These are phyloP conservation scores for Xylariaceae sp. DNA, from an alignment of 2,329 filamentous ascomycete species.

Conservation along the genomic window DNA sequence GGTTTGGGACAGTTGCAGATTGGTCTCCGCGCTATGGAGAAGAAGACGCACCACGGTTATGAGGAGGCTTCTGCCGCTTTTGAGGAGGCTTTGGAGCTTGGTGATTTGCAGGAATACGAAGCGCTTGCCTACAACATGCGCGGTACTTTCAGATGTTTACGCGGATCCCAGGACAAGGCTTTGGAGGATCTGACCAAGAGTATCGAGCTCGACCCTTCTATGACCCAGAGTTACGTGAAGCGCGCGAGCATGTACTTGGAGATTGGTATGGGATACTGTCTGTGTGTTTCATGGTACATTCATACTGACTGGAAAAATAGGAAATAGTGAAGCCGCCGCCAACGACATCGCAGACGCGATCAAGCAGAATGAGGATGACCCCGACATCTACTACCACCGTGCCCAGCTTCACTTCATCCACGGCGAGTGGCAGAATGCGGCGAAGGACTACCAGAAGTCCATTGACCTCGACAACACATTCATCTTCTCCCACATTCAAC, in stretches of 20 bases:
- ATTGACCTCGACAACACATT: slow-evolving; percentile 94
- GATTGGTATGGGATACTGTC: slow-evolving; percentile 56
- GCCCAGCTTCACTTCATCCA: slow-evolving; percentile 98
- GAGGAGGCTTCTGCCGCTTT: slow-evolving; percentile 82
- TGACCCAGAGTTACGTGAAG: slow-evolving; percentile 98
- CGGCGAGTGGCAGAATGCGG: slow-evolving; percentile 83
- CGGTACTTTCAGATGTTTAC: slow-evolving; percentile 89
- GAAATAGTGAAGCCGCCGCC: slow-evolving; percentile 78
- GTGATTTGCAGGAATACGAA: slow-evolving; percentile 74
- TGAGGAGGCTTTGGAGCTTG: slow-evolving; percentile 78
- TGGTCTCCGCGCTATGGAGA: slow-evolving; percentile 73
- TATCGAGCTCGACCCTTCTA: slow-evolving; percentile 76
- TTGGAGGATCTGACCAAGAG: slow-evolving; percentile 85
- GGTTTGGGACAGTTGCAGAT: slow-evolving; percentile 82
- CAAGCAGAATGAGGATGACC: slow-evolving; percentile 78
- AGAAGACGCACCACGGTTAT: slow-evolving; percentile 87
- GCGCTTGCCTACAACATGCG: slow-evolving; percentile 94
- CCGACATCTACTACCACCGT: slow-evolving; percentile 98
- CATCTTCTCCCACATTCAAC: slow-evolving; percentile 99
- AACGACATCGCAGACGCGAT: slow-evolving; percentile 83
- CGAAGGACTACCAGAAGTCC: slow-evolving; percentile 98
- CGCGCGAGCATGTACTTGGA: slow-evolving; percentile 97
- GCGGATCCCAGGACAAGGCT: slow-evolving; percentile 79
- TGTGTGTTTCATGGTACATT: not conserved
- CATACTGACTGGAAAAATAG: slow-evolving; percentile 36